Percentiles rank a stretch among this genome's conserved stretches.
Conservation (phyloP, 2,329 filamentous ascomycete genomes). For the Pyrenophora teres region DNA sequence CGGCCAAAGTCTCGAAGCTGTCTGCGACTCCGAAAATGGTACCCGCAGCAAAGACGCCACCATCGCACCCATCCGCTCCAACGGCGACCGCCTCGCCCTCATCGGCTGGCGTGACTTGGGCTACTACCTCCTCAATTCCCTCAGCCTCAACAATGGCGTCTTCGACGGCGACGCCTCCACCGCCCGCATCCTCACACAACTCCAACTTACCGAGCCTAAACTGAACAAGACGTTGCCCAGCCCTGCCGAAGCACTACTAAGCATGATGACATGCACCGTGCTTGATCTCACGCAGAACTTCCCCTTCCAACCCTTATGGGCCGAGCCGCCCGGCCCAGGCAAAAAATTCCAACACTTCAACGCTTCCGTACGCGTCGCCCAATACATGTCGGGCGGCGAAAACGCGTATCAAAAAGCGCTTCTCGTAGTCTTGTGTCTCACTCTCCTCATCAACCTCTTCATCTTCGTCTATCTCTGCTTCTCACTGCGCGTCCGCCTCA, state of each 20-base stretch:
- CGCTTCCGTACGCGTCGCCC: slow-evolving; percentile 11
- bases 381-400: slow-evolving; percentile 16
- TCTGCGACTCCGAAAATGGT: slow-evolving; percentile 1
- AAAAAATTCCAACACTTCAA: slow-evolving; percentile 4
- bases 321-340: not conserved
- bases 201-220: slow-evolving; percentile 2
- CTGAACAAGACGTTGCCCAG: slow-evolving; percentile 8
- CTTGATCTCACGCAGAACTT: slow-evolving; percentile 10
- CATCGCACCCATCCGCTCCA: not conserved
- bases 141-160: slow-evolving; percentile 12
- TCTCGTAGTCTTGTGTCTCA: slow-evolving; percentile 5
- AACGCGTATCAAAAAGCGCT: slow-evolving; percentile 9
- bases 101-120: slow-evolving; percentile 6
- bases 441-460: slow-evolving; percentile 7
- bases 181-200: slow-evolving; percentile 7
- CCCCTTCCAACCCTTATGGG: not conserved
- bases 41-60: not conserved
- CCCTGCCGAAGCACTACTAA: not conserved
- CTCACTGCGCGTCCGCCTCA: slow-evolving; percentile 5
- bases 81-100: not conserved
- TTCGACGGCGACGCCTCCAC: slow-evolving; percentile 13
- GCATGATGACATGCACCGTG: slow-evolving; percentile 10
- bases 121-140: slow-evolving; percentile 10
- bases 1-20: slow-evolving; percentile 9
- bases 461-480: slow-evolving; percentile 9